phyloP scores from a whole-genome alignment of 1,284 basidiomycete genomes.

The Mycosarcoma mackinlayi region DNA sequence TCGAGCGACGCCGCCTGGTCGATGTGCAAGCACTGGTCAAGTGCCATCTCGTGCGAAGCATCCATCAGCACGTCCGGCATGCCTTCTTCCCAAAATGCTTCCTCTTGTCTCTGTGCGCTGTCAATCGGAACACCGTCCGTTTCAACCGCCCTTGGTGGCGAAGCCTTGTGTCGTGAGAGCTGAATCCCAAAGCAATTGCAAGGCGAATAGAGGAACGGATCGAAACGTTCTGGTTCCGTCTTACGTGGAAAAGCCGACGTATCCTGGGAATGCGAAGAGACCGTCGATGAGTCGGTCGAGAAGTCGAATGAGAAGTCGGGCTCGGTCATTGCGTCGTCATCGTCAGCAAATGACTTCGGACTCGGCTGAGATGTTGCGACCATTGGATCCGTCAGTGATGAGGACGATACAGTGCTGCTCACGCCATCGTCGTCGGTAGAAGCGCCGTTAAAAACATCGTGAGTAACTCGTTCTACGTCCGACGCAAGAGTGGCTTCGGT shows the following conservation, averaged over 20 bases:
- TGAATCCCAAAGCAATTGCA: slow-evolving; percentile 4
- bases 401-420: slow-evolving; percentile 5
- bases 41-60: slow-evolving; percentile 10
- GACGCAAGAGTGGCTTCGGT: not conserved
- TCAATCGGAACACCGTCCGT: not conserved
- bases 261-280: no score
- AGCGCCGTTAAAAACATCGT: not conserved
- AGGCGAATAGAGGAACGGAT: slow-evolving; percentile 24
- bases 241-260: slow-evolving; percentile 6
- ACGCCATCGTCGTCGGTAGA: not conserved
- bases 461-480: not conserved
- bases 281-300: not conserved
- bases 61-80: slow-evolving; percentile 17
- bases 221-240: not conserved
- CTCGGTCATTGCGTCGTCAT: slow-evolving; percentile 4
- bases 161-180: not conserved
- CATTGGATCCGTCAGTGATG: no score
- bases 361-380: no score
- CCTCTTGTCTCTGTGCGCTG: not conserved
- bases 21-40: slow-evolving; percentile 6
- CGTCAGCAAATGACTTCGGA: not conserved
- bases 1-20: not conserved
- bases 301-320: slow-evolving; percentile 21
- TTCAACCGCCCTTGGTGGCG: not conserved
- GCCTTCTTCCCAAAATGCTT: slow-evolving; percentile 15